Percentiles rank a stretch among this genome's conserved stretches.
phyloP scores from a whole-genome alignment of 495 filamentous ascomycete genomes.

The Xylaria cubensis region DNA sequence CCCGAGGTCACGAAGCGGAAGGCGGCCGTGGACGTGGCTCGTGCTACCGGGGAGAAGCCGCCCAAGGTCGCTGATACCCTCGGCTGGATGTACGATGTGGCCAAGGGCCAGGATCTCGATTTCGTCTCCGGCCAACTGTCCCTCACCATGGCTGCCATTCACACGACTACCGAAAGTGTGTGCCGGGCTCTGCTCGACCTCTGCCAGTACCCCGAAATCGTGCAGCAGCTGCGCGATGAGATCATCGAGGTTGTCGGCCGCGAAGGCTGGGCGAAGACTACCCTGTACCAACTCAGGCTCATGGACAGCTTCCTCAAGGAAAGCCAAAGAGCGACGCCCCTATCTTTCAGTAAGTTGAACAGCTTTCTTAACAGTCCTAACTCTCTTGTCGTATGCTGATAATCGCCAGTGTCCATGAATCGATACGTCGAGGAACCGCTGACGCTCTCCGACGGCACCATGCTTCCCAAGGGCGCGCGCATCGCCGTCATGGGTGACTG shows the following conservation, averaged over 20 bases:
- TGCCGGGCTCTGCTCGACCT: constrained; percentile 50
- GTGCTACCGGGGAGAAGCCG: constrained; percentile 38
- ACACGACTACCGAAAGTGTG: constrained; percentile 47
- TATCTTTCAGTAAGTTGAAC: constrained; percentile 40
- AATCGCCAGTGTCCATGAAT: constrained; percentile 48
- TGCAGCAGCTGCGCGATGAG: constrained; percentile 48
- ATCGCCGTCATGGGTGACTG: constrained; percentile 46
- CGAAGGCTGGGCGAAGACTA: constrained; percentile 54
- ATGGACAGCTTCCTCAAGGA: constrained; percentile 61
- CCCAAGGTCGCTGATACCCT: constrained; percentile 43
- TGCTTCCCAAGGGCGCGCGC: constrained; percentile 57
- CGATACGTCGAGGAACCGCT: constrained; percentile 48
- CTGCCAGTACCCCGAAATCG: constrained; percentile 45
- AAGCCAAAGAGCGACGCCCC: constrained; percentile 45
- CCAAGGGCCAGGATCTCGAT: constrained; percentile 37
- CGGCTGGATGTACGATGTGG: constrained; percentile 45
- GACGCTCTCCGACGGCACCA: constrained; percentile 53
- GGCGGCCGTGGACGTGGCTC: constrained; percentile 36
- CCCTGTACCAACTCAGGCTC: constrained; percentile 56
- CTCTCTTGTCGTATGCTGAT: constrained; percentile 23
- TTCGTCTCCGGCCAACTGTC: constrained; percentile 40
- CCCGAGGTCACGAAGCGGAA: constrained; percentile 43
- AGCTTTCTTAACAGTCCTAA: not conserved
- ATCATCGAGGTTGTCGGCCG: constrained; percentile 45
- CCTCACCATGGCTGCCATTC: constrained; percentile 44